phyloP scores from a whole-genome alignment of 2,329 filamentous ascomycete genomes.

The Fusarium lyarnte region DNA sequence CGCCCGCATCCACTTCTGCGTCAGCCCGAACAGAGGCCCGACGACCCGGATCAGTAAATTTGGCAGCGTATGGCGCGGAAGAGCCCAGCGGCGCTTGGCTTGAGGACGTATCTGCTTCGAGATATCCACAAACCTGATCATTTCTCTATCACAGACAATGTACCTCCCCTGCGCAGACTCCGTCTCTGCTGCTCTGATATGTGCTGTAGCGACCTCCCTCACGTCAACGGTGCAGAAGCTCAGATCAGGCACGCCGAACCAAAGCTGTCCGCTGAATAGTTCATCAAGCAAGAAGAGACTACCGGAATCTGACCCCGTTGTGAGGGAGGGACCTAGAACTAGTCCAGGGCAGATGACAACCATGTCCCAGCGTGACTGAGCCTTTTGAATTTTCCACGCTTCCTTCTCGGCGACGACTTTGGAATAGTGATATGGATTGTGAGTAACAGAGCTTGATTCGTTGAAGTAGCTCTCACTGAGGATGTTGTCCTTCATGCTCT shows the following conservation, averaged over 20 bases:
- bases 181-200: background rate
- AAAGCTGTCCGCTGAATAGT: background rate
- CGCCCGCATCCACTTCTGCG: background rate
- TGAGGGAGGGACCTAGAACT: background rate
- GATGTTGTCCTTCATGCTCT: background rate
- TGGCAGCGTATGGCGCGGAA: background rate
- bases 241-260: background rate
- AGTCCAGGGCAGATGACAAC: background rate
- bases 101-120: background rate
- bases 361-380: background rate
- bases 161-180: background rate
- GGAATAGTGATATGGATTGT: constrained; percentile 3
- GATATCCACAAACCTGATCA: background rate
- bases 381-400: background rate
- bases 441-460: background rate
- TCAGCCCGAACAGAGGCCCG: background rate
- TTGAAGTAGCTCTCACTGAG: background rate
- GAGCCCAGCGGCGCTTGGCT: background rate
- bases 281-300: background rate
- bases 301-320: background rate
- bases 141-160: background rate
- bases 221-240: background rate
- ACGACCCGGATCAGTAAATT: background rate
- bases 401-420: background rate
- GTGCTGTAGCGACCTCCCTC: background rate